These are phyloP conservation scores for Pyrenula massariospora DNA, from an alignment of 495 filamentous ascomycete genomes.

Conservation along the genomic window DNA sequence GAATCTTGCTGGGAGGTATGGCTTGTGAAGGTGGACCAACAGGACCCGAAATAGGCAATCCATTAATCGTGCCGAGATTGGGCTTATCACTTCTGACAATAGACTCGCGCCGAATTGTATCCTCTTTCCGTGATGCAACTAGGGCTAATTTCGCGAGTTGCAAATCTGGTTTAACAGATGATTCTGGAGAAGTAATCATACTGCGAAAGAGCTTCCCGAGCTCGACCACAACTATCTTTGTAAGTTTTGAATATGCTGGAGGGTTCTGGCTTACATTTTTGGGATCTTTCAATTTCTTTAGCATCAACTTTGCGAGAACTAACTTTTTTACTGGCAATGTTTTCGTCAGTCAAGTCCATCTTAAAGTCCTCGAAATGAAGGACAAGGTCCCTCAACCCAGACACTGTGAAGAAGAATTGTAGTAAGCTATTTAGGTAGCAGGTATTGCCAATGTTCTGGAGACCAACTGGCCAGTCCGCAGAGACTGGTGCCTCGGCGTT, in stretches of 20 bases:
- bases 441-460: conserved; percentile 90
- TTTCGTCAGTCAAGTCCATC: conserved; percentile 50
- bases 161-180: conserved; percentile 53
- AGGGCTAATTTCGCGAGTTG: conserved; percentile 77
- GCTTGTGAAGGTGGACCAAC: conserved; percentile 26
- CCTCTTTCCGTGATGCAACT: conserved; percentile 48
- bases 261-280: conserved; percentile 48
- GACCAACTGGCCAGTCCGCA: conserved; percentile 60
- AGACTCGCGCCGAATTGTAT: conserved; percentile 42
- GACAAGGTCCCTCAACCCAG: conserved; percentile 69
- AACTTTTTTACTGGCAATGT: conserved; percentile 50
- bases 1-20: conserved; percentile 6
- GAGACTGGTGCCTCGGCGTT: conserved; percentile 21
- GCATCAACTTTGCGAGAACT: conserved; percentile 45
- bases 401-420: conserved; percentile 89
- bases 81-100: conserved; percentile 24
- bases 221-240: conserved; percentile 51
- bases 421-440: conserved; percentile 96
- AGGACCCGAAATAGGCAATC: conserved; percentile 38
- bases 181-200: conserved; percentile 46
- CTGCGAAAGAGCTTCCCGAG: conserved; percentile 60
- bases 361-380: conserved; percentile 57
- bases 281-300: conserved; percentile 55
- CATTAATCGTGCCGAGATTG: conserved; percentile 38
- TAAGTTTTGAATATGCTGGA: not conserved